A percentile compares a stretch with the other conserved stretches of the same genome.
These are phyloP conservation scores for Trichoderma sp. DNA, from an alignment of 2,329 filamentous ascomycete genomes.

Conservation along the genomic window DNA sequence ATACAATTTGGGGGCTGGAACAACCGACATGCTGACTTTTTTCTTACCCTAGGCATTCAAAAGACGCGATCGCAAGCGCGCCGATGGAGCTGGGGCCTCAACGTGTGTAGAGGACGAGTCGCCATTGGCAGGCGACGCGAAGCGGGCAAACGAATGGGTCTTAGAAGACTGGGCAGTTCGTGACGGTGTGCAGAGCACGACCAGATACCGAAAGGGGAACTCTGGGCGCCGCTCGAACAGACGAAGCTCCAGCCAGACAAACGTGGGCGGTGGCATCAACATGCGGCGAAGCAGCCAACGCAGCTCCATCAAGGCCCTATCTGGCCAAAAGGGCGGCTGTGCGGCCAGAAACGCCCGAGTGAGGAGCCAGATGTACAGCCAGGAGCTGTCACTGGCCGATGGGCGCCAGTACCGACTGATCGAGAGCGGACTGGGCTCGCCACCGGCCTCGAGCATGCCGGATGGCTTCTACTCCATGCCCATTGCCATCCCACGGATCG, in stretches of 20 bases:
- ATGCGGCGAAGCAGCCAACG: slow-evolving; percentile 24
- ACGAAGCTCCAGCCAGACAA: slow-evolving; percentile 19
- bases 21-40: slow-evolving; percentile 12
- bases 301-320: slow-evolving; percentile 32
- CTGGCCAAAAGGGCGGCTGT: slow-evolving; percentile 35
- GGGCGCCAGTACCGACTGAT: slow-evolving; percentile 10
- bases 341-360: slow-evolving; percentile 30
- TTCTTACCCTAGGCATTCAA: slow-evolving; percentile 36
- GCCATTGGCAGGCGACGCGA: slow-evolving; percentile 36
- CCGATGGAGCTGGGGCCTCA: not conserved
- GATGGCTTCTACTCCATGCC: slow-evolving; percentile 25
- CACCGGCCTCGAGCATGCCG: slow-evolving; percentile 24
- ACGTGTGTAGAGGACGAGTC: slow-evolving; percentile 22
- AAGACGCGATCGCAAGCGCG: slow-evolving; percentile 36
- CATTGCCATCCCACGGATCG: slow-evolving; percentile 25
- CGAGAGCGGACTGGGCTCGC: slow-evolving; percentile 18
- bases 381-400: slow-evolving; percentile 23
- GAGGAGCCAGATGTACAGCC: slow-evolving; percentile 26
- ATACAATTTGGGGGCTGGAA: not conserved
- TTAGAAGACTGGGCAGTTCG: slow-evolving; percentile 66
- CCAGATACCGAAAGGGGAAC: slow-evolving; percentile 63
- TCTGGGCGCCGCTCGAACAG: slow-evolving; percentile 28
- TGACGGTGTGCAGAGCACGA: slow-evolving; percentile 80
- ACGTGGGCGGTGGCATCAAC: not conserved
- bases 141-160: slow-evolving; percentile 74